Percentiles rank a stretch among this genome's conserved stretches.
phyloP scores from a whole-genome alignment of 345 rosid species.

The Xanthoceras sorbifolium region DNA sequence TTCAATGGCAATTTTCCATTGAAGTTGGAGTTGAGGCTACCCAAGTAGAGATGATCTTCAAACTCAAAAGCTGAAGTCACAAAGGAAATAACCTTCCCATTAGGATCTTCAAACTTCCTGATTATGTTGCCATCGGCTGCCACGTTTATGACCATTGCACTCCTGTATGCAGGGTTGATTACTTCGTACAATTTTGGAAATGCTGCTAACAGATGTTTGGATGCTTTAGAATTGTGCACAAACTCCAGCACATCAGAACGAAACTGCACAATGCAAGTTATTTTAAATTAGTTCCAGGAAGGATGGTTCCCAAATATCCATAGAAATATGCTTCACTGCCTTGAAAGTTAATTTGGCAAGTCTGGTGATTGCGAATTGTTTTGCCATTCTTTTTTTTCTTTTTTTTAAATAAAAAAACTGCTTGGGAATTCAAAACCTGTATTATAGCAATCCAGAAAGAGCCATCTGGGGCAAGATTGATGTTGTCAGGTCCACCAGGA shows the following conservation, averaged over 20 bases:
- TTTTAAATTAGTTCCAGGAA: slow-evolving; percentile 24
- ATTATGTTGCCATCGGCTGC: slow-evolving; percentile 42
- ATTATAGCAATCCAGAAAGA: slow-evolving; percentile 52
- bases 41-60: slow-evolving; percentile 53
- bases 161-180: not conserved
- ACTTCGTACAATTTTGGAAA: slow-evolving; percentile 22
- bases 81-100: slow-evolving; percentile 37
- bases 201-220: slow-evolving; percentile 38
- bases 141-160: slow-evolving; percentile 46
- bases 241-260: slow-evolving; percentile 32
- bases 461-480: slow-evolving; percentile 58
- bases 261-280: slow-evolving; percentile 25
- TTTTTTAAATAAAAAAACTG: no score
- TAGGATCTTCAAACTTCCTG: slow-evolving; percentile 45
- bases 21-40: slow-evolving; percentile 45
- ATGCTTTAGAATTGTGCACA: slow-evolving; percentile 39
- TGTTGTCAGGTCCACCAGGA: slow-evolving; percentile 56
- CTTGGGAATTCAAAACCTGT: slow-evolving; percentile 23
- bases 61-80: slow-evolving; percentile 56
- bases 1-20: slow-evolving; percentile 41
- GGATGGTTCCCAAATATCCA: not conserved
- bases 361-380: not conserved
- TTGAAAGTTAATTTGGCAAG: not conserved
- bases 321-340: not conserved
- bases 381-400: not conserved